Base-by-base conservation (phyloP, 2,329 filamentous ascomycete genomes). In the Aspergillus floridensis region DNA sequence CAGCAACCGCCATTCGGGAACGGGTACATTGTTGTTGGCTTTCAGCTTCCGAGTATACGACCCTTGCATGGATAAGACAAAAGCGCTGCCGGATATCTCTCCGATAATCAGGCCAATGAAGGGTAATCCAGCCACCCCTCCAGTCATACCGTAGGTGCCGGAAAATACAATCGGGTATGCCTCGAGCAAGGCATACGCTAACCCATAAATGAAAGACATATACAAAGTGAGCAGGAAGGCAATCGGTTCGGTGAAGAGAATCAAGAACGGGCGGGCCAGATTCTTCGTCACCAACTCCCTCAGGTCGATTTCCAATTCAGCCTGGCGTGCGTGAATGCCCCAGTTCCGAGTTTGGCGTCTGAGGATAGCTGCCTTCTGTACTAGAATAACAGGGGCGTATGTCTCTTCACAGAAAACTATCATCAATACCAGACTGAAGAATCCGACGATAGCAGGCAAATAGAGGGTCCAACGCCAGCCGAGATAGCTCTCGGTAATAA, bases 391-490 rank as follows among this genome's bases (percentile, higher is more conserved):
- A 2, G 82, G 82, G 0, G 81, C 77, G 62, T 85, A 85, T 0
- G 81, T 81, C 66, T 85, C 82, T 53, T 81, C 72, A 14, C 82
- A 73, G 67, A 83, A 82, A 24, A 70, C 5, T 1, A 59, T 32
- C 5, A 68, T 59, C 14, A 68, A 66, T 0, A 61, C 70, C 14
- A 81, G 76, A 4, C 75, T 72, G 14, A 69, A 61, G 63, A 81
- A 83, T 7, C 80, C 81, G 76, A 85, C 82, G 61, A 85, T 77
- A 0, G 76, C 73, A 5, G 75, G 75, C 22, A 83, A 75, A 65
- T 82, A 80, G 29, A 78, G 70, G 0, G 80, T 81, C 79, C 79
- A 82, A 24, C 79, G 75, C 78, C 79, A 82, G 26, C 79, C 79
- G 0, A 81, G 73, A 53, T 67, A 59, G 47, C 77, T 79, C 62